A percentile compares a stretch with the other conserved stretches of the same genome.
phyloP scores from a whole-genome alignment of 805 yeast species.

The Schwanniomyces pseudopolymorphus region DNA sequence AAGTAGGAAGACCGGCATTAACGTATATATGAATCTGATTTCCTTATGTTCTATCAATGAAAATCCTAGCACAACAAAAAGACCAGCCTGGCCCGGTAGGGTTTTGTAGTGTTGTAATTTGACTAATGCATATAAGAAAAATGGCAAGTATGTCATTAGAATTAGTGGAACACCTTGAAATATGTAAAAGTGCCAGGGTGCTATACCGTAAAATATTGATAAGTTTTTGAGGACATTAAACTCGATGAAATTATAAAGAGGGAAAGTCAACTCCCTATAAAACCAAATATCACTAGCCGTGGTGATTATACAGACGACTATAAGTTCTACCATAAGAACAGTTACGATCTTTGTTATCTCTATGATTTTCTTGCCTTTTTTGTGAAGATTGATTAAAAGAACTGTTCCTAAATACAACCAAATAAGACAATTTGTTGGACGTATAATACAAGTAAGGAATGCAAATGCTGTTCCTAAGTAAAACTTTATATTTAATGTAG shows the following conservation, averaged over 20 bases:
- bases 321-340: slow-evolving; percentile 19
- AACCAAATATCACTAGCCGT: slow-evolving; percentile 55
- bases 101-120: slow-evolving; percentile 10
- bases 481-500: slow-evolving; percentile 11
- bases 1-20: slow-evolving; percentile 70
- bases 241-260: slow-evolving; percentile 66
- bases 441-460: slow-evolving; percentile 60
- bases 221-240: slow-evolving; percentile 76
- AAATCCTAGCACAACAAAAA: slow-evolving; percentile 52
- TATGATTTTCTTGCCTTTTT: not conserved
- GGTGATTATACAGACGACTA: slow-evolving; percentile 35
- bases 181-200: slow-evolving; percentile 83
- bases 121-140: slow-evolving; percentile 34
- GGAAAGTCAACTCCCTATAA: slow-evolving; percentile 58
- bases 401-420: slow-evolving; percentile 67
- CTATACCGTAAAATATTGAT: slow-evolving; percentile 79
- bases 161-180: slow-evolving; percentile 81
- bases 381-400: slow-evolving; percentile 1
- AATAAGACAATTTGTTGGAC: slow-evolving; percentile 81
- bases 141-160: slow-evolving; percentile 64
- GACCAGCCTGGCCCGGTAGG: slow-evolving; percentile 21
- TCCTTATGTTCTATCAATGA: slow-evolving; percentile 83
- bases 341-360: slow-evolving; percentile 10
- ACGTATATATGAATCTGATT: slow-evolving; percentile 81
- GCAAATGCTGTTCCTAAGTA: slow-evolving; percentile 46